A percentile compares a stretch with the other conserved stretches of the same genome.
These are phyloP conservation scores for Trichoderma arundinaceum DNA, from an alignment of 2,329 filamentous ascomycete species.

Conservation along the genomic window DNA sequence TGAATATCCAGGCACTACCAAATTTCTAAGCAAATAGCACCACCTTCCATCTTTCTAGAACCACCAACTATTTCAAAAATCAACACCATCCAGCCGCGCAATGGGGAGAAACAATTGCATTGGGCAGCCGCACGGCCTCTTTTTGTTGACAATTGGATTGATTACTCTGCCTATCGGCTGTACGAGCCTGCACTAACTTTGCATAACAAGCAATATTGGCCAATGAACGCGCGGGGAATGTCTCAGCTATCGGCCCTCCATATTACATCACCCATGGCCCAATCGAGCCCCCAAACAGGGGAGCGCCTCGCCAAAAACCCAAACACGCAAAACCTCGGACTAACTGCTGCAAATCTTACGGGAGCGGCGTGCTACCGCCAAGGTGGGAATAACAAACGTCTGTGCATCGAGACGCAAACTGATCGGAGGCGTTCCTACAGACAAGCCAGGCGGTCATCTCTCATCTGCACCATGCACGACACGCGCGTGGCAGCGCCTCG, in stretches of 20 bases:
- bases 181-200: conserved; percentile 11
- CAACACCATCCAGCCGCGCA: too few relatives aligned
- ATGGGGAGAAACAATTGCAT: too few relatives aligned
- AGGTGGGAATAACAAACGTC: background rate
- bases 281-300: background rate
- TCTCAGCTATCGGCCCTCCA: conserved; percentile 4
- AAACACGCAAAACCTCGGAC: background rate
- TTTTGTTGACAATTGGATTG: too few relatives aligned
- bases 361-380: conserved; percentile 1
- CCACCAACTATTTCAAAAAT: too few relatives aligned
- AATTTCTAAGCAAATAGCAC: too few relatives aligned
- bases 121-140: too few relatives aligned
- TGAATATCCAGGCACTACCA: too few relatives aligned
- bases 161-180: background rate
- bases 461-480: conserved; percentile 29
- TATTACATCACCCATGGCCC: conserved; percentile 7
- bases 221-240: conserved; percentile 16
- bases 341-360: conserved; percentile 3
- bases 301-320: background rate
- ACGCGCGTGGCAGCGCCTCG: conserved; percentile 20
- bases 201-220: background rate
- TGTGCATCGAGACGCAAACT: background rate
- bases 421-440: conserved; percentile 25
- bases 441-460: conserved; percentile 7
- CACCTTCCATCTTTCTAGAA: too few relatives aligned